phyloP scores from a whole-genome alignment of 1,284 basidiomycete species.

The Xerocomus nothofagi region DNA sequence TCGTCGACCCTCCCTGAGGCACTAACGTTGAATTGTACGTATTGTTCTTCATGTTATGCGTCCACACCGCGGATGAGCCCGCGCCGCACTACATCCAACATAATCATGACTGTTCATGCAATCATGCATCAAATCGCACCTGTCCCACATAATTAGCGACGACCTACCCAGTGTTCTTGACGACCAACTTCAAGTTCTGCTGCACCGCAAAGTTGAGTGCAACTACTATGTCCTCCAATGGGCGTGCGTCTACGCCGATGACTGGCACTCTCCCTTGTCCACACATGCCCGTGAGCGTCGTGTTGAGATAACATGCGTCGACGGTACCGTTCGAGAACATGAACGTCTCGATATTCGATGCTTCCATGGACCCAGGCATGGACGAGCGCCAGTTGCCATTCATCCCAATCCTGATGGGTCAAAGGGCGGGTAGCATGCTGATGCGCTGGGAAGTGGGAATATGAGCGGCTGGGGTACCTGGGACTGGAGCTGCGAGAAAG shows the following conservation, averaged over 20 bases:
- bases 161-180: slow-evolving; percentile 51
- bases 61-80: slow-evolving; percentile 42
- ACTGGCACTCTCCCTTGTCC: slow-evolving; percentile 19
- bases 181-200: slow-evolving; percentile 43
- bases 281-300: slow-evolving; percentile 11
- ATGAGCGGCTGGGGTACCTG: slow-evolving; percentile 35
- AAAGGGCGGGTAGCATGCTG: slow-evolving; percentile 27
- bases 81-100: slow-evolving; percentile 40
- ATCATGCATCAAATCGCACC: not conserved
- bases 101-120: slow-evolving; percentile 34
- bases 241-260: slow-evolving; percentile 31
- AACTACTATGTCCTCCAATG: slow-evolving; percentile 39
- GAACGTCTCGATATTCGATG: slow-evolving; percentile 42
- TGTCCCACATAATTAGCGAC: no score
- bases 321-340: slow-evolving; percentile 42
- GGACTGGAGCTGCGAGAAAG: slow-evolving; percentile 36
- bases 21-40: slow-evolving; percentile 33
- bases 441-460: slow-evolving; percentile 26
- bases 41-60: slow-evolving; percentile 39
- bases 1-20: slow-evolving; percentile 30
- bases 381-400: slow-evolving; percentile 43
- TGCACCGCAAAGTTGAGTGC: slow-evolving; percentile 31
- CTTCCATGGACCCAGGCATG: slow-evolving; percentile 42
- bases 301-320: slow-evolving; percentile 28
- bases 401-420: slow-evolving; percentile 26